Conservation (phyloP, 805 yeast genomes). For the Ogataea parapolymorpha region DNA sequence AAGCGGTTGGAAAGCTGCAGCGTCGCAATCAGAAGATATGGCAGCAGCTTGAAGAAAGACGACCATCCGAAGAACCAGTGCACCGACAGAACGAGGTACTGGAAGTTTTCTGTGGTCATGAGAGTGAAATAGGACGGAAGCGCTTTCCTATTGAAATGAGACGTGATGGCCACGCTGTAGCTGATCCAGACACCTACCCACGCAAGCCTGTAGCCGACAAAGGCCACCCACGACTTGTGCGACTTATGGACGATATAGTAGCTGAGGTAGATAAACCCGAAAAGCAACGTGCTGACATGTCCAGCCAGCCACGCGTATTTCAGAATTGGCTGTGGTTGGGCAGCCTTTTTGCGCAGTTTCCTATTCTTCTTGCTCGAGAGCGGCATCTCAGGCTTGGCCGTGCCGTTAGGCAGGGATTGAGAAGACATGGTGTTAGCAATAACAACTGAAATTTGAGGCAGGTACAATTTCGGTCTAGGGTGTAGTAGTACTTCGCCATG, state of each 20-base stretch:
- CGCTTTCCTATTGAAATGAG: slow-evolving; percentile 53
- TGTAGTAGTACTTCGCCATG: background rate
- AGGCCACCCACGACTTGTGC: slow-evolving; percentile 44
- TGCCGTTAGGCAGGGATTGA: slow-evolving; percentile 4
- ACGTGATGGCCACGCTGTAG: slow-evolving; percentile 49
- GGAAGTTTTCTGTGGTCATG: slow-evolving; percentile 74
- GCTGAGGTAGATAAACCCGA: slow-evolving; percentile 37
- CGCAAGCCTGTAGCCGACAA: slow-evolving; percentile 51
- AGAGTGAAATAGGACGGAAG: slow-evolving; percentile 63
- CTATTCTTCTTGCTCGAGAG: slow-evolving; percentile 22
- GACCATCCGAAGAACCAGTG: slow-evolving; percentile 65
- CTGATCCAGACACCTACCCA: slow-evolving; percentile 55
- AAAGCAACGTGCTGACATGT: slow-evolving; percentile 43
- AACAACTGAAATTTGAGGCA: slow-evolving; percentile 4
- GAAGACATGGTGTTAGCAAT: slow-evolving; percentile 6
- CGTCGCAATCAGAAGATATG: slow-evolving; percentile 53
- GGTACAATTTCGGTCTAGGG: background rate
- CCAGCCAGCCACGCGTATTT: slow-evolving; percentile 56
- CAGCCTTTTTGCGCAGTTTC: slow-evolving; percentile 36
- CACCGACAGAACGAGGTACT: slow-evolving; percentile 51
- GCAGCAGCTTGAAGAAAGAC: slow-evolving; percentile 62
- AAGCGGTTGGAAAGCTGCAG: slow-evolving; percentile 49
- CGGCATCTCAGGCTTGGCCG: slow-evolving; percentile 4
- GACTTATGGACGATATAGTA: slow-evolving; percentile 34
- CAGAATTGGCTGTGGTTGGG: slow-evolving; percentile 37